Base-by-base conservation (phyloP, 129 eudicot genomes). In the Erigeron canadensis region DNA sequence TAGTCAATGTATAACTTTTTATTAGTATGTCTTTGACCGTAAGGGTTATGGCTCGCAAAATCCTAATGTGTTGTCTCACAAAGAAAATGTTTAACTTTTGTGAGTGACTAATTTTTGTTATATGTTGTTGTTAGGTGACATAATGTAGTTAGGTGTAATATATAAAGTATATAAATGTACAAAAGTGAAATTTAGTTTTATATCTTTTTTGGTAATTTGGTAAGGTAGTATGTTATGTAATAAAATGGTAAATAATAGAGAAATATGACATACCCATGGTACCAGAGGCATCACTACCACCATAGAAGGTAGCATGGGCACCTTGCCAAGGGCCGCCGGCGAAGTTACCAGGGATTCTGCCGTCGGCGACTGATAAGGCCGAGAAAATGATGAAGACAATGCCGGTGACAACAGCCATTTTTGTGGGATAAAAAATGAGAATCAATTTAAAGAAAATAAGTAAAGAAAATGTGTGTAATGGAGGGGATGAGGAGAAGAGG, bases 291-390 rank as follows among this genome's bases (percentile, higher is more conserved):
- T 91, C 96, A 63, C 93, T 84, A 19, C 96, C 97, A 16, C 97
- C 97, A 70, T 91, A 91, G 75, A 91, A 91, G 47, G 97, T 91
- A 17, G 97, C 97, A 62, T 91, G 97, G 43, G 97, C 97, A 18
- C 74, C 75, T 80, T 91, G 57, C 97, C 97, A 91, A 0, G 82
- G 67, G 23, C 90, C 97, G 60, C 90, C 93, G 62, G 83, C 58
- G 89, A 76, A 91, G 56, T 81, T 86, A 3, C 97, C 97, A 13
- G 96, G 96, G 28, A 86, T 88, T 79, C 88, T 88, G n/a, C 87
- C 93, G 43, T 82, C 73, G 40, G 75, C 75, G n/a, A 70, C 22
- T 6, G 81, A 13, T 1, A 75, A 16, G 8, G 69, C 46, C n/a
- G 81, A 74, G 72, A 75, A 42, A 44, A 84, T 17, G 54, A 80